These are phyloP conservation scores for Lachancea kluyveri DNA, from an alignment of 805 yeast genomes.

Conservation along the genomic window DNA sequence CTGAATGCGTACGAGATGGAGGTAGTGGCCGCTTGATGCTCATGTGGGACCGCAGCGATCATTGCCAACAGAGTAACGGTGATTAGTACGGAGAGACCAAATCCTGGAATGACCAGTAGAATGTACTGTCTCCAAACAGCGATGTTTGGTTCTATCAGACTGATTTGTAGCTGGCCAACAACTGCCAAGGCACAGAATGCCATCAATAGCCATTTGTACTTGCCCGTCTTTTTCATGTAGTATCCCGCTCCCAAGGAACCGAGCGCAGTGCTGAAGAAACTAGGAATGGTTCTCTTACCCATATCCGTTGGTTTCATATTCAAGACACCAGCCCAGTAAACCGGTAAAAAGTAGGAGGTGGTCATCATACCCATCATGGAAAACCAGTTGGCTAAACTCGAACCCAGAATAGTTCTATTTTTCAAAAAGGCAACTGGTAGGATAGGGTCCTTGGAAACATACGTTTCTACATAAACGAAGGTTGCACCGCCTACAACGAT, in stretches of 20 bases:
- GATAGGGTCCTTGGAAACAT: conserved; percentile 49
- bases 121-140: conserved; percentile 38
- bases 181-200: conserved; percentile 37
- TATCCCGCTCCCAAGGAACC: conserved; percentile 61
- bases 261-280: conserved; percentile 49
- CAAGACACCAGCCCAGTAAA: conserved; percentile 52
- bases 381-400: conserved; percentile 53
- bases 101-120: conserved; percentile 43
- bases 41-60: conserved; percentile 65
- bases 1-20: conserved; percentile 86
- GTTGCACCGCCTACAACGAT: conserved; percentile 31
- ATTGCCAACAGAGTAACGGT: conserved; percentile 62
- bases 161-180: conserved; percentile 39
- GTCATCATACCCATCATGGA: conserved; percentile 39
- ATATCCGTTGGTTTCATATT: conserved; percentile 47
- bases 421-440: conserved; percentile 52
- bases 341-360: conserved; percentile 52
- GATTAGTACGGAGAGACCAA: conserved; percentile 52
- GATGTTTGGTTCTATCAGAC: conserved; percentile 29
- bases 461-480: conserved; percentile 40
- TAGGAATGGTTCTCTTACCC: conserved; percentile 56
- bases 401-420: conserved; percentile 54
- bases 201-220: conserved; percentile 44
- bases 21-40: conserved; percentile 75
- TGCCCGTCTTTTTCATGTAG: conserved; percentile 60